These are phyloP conservation scores for Melampsora americana DNA, from an alignment of 1,284 basidiomycete species.

Conservation along the genomic window DNA sequence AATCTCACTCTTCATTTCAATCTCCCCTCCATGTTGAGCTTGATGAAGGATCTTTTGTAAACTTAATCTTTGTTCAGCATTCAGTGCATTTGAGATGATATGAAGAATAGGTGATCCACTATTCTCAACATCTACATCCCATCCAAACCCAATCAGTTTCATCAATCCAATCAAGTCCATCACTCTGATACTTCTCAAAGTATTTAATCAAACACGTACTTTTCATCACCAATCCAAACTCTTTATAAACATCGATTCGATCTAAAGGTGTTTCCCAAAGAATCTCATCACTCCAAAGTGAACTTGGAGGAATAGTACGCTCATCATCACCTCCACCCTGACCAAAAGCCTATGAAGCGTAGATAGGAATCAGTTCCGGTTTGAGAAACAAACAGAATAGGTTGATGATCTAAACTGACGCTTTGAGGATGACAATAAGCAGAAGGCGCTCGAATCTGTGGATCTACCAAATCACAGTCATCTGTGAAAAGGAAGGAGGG, in stretches of 20 bases:
- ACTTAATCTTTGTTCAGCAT: not conserved
- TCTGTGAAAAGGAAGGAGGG: constrained; percentile 5
- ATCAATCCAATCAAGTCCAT: not conserved
- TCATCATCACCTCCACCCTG: constrained; percentile 44
- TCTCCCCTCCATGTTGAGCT: constrained; percentile 18
- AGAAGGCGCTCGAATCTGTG: not conserved
- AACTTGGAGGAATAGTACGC: constrained; percentile 15
- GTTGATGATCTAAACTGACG: not conserved
- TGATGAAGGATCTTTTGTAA: constrained; percentile 25
- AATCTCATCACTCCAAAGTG: constrained; percentile 50
- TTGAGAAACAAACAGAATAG: no score
- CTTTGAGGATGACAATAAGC: constrained; percentile 6
- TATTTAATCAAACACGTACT: constrained; percentile 8
- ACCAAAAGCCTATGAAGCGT: not conserved
- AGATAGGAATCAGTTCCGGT: not conserved
- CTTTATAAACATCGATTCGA: constrained; percentile 49
- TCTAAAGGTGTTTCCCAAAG: constrained; percentile 52
- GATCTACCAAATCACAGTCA: constrained; percentile 37
- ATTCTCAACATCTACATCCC: constrained; percentile 19
- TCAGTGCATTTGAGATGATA: constrained; percentile 18
- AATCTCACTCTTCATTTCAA: constrained; percentile 24
- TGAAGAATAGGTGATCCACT: constrained; percentile 24
- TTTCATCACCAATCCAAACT: constrained; percentile 48
- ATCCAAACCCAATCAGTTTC: no score
- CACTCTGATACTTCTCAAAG: no score